phyloP scores from a whole-genome alignment of 1,284 basidiomycete species.

The Sporisorium iseilematis-ciliati region DNA sequence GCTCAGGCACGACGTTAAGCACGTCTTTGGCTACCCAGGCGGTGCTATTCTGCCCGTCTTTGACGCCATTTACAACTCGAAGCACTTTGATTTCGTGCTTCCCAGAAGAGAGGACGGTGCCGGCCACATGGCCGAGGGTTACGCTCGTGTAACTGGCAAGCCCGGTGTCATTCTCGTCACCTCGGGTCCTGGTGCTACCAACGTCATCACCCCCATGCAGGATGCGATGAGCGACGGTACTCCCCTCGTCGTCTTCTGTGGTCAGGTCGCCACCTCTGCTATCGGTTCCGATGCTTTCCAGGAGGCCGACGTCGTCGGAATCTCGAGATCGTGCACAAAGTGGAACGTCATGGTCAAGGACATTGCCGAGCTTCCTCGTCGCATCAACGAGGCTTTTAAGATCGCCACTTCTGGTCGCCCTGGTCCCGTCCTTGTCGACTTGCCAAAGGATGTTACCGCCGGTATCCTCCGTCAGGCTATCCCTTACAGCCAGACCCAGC shows the following conservation, averaged over 20 bases:
- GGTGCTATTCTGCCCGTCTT: constrained; percentile 98
- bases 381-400: constrained; percentile 99
- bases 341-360: constrained; percentile 99
- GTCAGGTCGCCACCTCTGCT: constrained; percentile 96
- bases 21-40: constrained; percentile 97
- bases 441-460: constrained; percentile 97
- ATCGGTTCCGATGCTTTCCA: constrained; percentile 99
- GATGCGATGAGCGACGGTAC: constrained; percentile 95
- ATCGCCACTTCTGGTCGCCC: constrained; percentile 96
- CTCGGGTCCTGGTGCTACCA: constrained; percentile 96
- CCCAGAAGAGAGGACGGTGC: constrained; percentile 98
- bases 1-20: constrained; percentile 94
- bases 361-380: constrained; percentile 89
- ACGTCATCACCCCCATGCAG: constrained; percentile 97
- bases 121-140: constrained; percentile 98
- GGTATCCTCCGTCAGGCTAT: constrained; percentile 87
- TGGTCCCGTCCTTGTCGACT: constrained; percentile 95
- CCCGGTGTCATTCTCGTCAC: constrained; percentile 98
- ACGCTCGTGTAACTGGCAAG: constrained; percentile 95
- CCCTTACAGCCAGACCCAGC: constrained; percentile 87
- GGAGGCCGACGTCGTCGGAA: constrained; percentile 95
- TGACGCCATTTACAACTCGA: constrained; percentile 97
- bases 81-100: constrained; percentile 93
- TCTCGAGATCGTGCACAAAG: constrained; percentile 95
- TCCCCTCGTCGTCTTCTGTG: constrained; percentile 93